Evolutionary conservation across 1,139 yeast species (phyloP).

Genomic region (Arxiozyma telluris): DNA sequence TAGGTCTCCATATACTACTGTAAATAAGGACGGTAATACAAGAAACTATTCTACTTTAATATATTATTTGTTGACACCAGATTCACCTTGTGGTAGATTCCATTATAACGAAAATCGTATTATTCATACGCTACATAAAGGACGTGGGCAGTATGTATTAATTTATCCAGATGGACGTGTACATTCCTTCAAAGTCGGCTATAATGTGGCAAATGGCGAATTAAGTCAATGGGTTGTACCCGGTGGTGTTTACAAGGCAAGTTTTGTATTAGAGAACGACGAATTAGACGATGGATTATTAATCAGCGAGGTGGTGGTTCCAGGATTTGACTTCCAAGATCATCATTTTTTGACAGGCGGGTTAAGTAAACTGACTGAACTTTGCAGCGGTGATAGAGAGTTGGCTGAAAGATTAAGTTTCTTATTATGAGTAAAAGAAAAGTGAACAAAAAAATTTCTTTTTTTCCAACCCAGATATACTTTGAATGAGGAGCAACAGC

Average conservation of each 20-base stretch:
- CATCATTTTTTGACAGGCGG: constrained; percentile 35
- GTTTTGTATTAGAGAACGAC: constrained; percentile 36
- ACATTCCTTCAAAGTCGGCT: constrained; percentile 41
- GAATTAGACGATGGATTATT: constrained; percentile 34
- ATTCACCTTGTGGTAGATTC: constrained; percentile 39
- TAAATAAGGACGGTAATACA: constrained; percentile 32
- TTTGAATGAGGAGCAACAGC: not conserved
- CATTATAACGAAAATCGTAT: constrained; percentile 41
- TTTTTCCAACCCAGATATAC: too few relatives aligned
- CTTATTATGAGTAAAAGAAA: constrained; percentile 11
- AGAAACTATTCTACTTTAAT: constrained; percentile 39
- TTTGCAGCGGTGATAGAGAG: constrained; percentile 31
- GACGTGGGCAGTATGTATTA: constrained; percentile 42
- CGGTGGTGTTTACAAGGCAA: constrained; percentile 44
- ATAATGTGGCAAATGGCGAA: constrained; percentile 37
- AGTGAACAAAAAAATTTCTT: too few relatives aligned
- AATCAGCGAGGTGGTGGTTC: constrained; percentile 46
- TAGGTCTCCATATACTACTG: constrained; percentile 35
- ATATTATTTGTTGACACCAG: constrained; percentile 40
- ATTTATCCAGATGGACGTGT: constrained; percentile 39
- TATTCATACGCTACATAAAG: constrained; percentile 41
- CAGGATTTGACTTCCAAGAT: constrained; percentile 46
- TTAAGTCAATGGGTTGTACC: constrained; percentile 49
- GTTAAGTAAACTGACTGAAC: constrained; percentile 24
- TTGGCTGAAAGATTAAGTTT: constrained; percentile 31